These are phyloP conservation scores for Strobilomyces dryophilus DNA, from an alignment of 768 basidiomycete genomes.

Conservation along the genomic window DNA sequence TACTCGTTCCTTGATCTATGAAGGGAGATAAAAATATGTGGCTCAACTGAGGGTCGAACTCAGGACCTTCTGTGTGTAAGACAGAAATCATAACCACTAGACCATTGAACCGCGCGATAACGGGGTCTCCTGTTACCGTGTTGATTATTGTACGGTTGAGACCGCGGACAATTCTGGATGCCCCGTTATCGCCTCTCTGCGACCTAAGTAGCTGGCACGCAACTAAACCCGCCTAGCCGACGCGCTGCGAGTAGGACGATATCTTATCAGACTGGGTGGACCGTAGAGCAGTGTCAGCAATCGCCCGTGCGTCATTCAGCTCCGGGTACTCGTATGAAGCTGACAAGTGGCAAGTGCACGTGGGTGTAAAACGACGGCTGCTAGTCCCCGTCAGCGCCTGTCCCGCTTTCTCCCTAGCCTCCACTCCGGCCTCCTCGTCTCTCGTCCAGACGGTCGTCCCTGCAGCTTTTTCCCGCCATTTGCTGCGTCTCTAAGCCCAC, in stretches of 20 bases:
- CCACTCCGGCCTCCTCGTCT: not conserved
- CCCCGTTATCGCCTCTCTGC: not conserved
- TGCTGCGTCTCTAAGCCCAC: not conserved
- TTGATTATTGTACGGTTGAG: not conserved
- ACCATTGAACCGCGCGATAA: slow-evolving; percentile 43
- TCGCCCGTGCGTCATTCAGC: not conserved
- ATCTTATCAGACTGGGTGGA: not conserved
- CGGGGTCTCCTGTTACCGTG: accelerated
- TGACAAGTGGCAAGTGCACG: slow-evolving; percentile 11
- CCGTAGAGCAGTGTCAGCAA: not conserved
- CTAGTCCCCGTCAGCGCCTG: not conserved
- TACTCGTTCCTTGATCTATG: not conserved
- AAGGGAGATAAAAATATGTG: slow-evolving; percentile 30
- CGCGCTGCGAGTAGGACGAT: not conserved
- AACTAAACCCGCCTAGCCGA: not conserved
- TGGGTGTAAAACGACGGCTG: slow-evolving; percentile 11
- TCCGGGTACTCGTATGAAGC: not conserved
- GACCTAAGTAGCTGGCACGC: not conserved
- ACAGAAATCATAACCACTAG: slow-evolving; percentile 60
- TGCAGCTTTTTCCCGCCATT: not conserved
- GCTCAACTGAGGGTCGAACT: slow-evolving; percentile 42
- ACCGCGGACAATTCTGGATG: not conserved
- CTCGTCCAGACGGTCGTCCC: not conserved
- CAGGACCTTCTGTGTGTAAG: slow-evolving; percentile 42
- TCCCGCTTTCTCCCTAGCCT: not conserved